Evolutionary conservation across 305 asterid species (phyloP).

Genomic region (Fraxinus xanthoxyloides): DNA sequence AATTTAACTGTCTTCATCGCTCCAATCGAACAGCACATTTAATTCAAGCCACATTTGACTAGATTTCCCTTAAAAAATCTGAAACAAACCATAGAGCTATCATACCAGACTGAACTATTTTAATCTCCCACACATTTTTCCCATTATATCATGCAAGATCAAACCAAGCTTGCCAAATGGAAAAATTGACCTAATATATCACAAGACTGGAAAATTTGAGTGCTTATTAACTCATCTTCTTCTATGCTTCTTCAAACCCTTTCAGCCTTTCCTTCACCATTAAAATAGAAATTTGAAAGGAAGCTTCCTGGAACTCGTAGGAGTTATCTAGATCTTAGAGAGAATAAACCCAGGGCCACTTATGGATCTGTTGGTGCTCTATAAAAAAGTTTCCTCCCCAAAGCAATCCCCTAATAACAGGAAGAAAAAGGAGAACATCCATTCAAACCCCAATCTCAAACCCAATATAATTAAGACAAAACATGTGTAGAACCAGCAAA

Average conservation of each 20-base stretch:
- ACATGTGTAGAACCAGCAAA: neutral
- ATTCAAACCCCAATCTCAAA: neutral
- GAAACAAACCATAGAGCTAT: neutral
- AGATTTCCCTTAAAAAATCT: neutral
- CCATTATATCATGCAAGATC: neutral
- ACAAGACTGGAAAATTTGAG: neutral
- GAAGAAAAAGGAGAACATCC: conserved; percentile 3
- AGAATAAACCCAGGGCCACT: neutral
- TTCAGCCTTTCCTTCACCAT: neutral
- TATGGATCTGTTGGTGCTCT: neutral
- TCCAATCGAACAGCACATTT: neutral
- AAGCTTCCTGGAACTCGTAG: neutral
- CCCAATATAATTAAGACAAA: neutral
- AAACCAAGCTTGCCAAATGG: neutral
- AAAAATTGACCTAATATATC: neutral
- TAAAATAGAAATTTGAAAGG: neutral
- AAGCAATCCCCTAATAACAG: conserved; percentile 2
- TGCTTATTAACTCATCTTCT: neutral
- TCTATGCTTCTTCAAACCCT: neutral
- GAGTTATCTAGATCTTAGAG: neutral
- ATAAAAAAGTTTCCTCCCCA: conserved; percentile 8
- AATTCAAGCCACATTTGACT: neutral
- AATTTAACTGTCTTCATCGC: neutral
- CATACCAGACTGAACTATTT: neutral
- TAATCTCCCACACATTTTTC: neutral